Evolutionary conservation across 768 basidiomycete species (phyloP).

Genomic region (Plicaturopsis crispa): DNA sequence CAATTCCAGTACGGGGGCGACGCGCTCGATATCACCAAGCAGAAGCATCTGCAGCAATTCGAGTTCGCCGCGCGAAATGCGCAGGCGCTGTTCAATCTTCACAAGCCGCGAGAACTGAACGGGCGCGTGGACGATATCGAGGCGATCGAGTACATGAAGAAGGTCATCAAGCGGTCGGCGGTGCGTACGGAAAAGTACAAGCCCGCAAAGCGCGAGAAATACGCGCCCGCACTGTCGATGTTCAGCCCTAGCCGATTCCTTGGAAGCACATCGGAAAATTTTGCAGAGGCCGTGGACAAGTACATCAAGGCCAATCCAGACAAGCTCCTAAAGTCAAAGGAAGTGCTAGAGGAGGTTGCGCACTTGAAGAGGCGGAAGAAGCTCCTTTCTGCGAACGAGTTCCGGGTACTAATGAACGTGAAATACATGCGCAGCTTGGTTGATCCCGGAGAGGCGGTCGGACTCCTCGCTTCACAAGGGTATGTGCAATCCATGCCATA

Average conservation of each 20-base stretch:
- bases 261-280: conserved; percentile 89
- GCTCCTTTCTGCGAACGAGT: conserved; percentile 45
- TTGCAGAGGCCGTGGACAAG: conserved; percentile 70
- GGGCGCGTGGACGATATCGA: conserved; percentile 57
- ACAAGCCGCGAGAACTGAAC: conserved; percentile 52
- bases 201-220: conserved; percentile 47
- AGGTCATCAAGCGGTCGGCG: conserved; percentile 68
- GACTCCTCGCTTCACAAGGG: conserved; percentile 95
- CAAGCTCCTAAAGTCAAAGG: conserved; percentile 35
- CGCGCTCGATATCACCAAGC: conserved; percentile 92
- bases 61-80: conserved; percentile 89
- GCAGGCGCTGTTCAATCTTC: conserved; percentile 64
- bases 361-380: conserved; percentile 35
- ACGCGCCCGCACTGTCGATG: conserved; percentile 64
- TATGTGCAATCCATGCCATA: conserved; percentile 27
- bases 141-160: conserved; percentile 81
- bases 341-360: conserved; percentile 25
- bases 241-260: conserved; percentile 76
- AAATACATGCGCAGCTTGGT: conserved; percentile 92
- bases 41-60: conserved; percentile 92
- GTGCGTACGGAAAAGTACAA: conserved; percentile 31
- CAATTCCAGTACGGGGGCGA: conserved; percentile 98
- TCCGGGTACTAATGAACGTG: conserved; percentile 80
- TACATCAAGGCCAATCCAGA: conserved; percentile 75
- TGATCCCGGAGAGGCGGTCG: conserved; percentile 98